Evolutionary conservation across 139 green algal genomes (phyloP).

Genomic region (Closterium sp.): DNA sequence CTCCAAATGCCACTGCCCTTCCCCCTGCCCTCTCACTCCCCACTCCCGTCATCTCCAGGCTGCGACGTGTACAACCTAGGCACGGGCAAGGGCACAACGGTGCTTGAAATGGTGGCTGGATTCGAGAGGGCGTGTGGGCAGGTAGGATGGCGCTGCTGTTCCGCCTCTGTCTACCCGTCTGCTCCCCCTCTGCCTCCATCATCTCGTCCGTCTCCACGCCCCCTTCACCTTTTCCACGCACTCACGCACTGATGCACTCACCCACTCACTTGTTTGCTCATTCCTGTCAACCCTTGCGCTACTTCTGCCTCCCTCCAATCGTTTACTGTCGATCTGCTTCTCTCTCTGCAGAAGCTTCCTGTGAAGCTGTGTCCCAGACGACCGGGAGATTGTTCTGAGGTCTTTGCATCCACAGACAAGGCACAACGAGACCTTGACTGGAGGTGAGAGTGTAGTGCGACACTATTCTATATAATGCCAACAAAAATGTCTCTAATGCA

Average conservation of each 20-base stretch:
- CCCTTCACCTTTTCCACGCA: too few relatives aligned
- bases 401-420: constrained; percentile 82
- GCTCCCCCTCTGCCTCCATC: not conserved
- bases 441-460: constrained; percentile 57
- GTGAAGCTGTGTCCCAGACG: constrained; percentile 38
- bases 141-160: constrained; percentile 13
- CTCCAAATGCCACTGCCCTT: not conserved
- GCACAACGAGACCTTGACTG: constrained; percentile 87
- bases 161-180: not conserved
- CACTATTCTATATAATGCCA: too few relatives aligned
- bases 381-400: constrained; percentile 76
- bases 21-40: too few relatives aligned
- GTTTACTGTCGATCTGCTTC: too few relatives aligned
- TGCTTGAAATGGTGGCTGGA: constrained; percentile 92
- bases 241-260: too few relatives aligned
- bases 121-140: constrained; percentile 89
- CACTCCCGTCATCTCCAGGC: not conserved
- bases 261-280: too few relatives aligned
- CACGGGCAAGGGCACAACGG: constrained; percentile 83
- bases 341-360: constrained; percentile 39
- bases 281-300: too few relatives aligned
- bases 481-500: not conserved
- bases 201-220: not conserved
- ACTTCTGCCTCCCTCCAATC: not conserved
- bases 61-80: constrained; percentile 79